Evolutionary conservation across 176 grass and related monocot genomes (phyloP).

Genomic region (Bonia amplexicaulis): DNA sequence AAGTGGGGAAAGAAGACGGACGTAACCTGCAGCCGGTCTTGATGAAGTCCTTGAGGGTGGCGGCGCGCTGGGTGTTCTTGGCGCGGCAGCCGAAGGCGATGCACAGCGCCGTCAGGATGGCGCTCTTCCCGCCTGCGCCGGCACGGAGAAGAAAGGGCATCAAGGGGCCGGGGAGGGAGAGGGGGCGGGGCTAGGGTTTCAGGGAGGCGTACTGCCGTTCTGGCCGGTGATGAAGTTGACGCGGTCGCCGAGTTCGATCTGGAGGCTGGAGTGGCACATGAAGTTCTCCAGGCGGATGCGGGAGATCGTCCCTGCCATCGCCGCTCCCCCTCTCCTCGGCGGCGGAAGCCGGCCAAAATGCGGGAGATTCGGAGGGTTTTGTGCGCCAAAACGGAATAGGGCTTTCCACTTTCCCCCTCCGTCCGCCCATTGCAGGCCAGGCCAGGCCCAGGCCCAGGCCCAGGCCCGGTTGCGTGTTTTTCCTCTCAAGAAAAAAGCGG

Average conservation of each 20-base stretch:
- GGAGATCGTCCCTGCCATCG: conserved; percentile 60
- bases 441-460: no score
- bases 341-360: background rate
- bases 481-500: no score
- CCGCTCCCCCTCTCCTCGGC: background rate
- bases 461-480: no score
- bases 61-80: conserved; percentile 78
- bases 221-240: conserved; percentile 98
- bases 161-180: background rate
- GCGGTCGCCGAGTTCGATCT: conserved; percentile 53
- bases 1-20: background rate
- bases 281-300: conserved; percentile 85
- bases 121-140: conserved; percentile 73
- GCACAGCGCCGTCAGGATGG: conserved; percentile 80
- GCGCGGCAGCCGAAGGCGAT: conserved; percentile 88
- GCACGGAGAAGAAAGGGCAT: background rate
- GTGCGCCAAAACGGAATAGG: conserved; percentile 21
- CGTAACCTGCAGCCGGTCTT: conserved; percentile 86
- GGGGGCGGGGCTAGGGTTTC: conserved; percentile 25
- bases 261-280: conserved; percentile 93
- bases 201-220: conserved; percentile 64
- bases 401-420: no score
- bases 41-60: conserved; percentile 80
- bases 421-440: no score
- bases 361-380: background rate